phyloP scores from a whole-genome alignment of 768 basidiomycete genomes.

The Leucocoprinus birnbaumii region DNA sequence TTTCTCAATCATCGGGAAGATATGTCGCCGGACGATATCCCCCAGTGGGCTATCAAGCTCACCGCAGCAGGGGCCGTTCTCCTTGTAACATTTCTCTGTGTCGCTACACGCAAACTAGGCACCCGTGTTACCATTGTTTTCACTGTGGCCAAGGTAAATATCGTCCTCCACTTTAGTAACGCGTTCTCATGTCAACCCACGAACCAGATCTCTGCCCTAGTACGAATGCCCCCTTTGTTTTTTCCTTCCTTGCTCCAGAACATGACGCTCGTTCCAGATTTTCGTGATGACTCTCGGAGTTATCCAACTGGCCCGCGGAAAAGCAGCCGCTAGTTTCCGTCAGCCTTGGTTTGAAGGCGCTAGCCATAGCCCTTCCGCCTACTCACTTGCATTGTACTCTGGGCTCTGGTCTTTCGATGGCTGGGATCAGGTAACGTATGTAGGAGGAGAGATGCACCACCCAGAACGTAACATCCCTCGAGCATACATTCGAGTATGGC shows the following conservation, averaged over 20 bases:
- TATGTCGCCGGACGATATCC: slow-evolving; percentile 74
- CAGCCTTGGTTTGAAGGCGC: slow-evolving; percentile 71
- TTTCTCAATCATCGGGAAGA: slow-evolving; percentile 73
- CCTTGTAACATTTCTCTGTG: slow-evolving; percentile 73
- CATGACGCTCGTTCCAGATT: slow-evolving; percentile 35
- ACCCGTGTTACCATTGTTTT: slow-evolving; percentile 84
- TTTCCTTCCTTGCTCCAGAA: not conserved
- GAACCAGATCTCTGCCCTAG: slow-evolving; percentile 59
- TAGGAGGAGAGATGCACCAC: slow-evolving; percentile 83
- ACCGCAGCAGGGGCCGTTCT: slow-evolving; percentile 75
- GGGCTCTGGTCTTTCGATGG: slow-evolving; percentile 96
- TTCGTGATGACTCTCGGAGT: slow-evolving; percentile 78
- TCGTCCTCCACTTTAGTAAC: not conserved
- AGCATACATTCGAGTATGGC: slow-evolving; percentile 88
- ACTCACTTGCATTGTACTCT: slow-evolving; percentile 93
- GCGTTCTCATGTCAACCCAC: slow-evolving; percentile 7
- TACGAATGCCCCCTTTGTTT: slow-evolving; percentile 30
- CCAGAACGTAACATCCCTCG: slow-evolving; percentile 85
- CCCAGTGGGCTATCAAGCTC: slow-evolving; percentile 89
- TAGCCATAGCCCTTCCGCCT: slow-evolving; percentile 75
- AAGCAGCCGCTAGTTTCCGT: slow-evolving; percentile 63
- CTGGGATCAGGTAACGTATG: slow-evolving; percentile 92
- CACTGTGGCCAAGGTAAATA: slow-evolving; percentile 75
- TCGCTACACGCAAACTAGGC: slow-evolving; percentile 74
- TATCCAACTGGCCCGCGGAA: slow-evolving; percentile 70